Conservation (phyloP, 139 green algal species). For the Haematococcus sp. region DNA sequence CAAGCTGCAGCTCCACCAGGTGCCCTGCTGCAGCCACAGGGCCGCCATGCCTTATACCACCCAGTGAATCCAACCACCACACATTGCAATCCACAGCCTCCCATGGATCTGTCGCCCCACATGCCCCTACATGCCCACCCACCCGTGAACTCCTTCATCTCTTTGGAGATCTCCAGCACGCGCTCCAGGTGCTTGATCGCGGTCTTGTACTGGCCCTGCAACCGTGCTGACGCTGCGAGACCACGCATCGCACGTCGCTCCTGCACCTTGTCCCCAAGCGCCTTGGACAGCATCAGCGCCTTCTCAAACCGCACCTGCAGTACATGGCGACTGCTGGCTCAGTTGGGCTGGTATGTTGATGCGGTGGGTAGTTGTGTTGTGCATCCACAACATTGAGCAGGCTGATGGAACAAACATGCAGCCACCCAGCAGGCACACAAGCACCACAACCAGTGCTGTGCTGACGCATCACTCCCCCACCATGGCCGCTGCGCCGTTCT, state of each 20-base stretch:
- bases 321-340: too few species aligned
- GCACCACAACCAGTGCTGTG: too few species aligned
- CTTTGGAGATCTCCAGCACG: slow-evolving; percentile 79
- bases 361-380: too few species aligned
- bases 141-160: slow-evolving; percentile 74
- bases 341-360: too few species aligned
- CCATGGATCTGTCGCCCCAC: too few species aligned
- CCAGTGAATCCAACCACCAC: background rate
- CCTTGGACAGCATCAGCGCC: slow-evolving; percentile 87
- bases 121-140: background rate
- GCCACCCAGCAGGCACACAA: too few species aligned
- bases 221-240: slow-evolving; percentile 71
- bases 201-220: slow-evolving; percentile 64
- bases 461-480: slow-evolving; percentile 20
- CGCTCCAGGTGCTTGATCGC: slow-evolving; percentile 85
- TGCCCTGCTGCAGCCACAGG: background rate
- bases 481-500: slow-evolving; percentile 75
- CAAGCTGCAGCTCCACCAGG: background rate
- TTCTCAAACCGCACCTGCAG: slow-evolving; percentile 87
- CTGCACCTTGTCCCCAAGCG: slow-evolving; percentile 68
- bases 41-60: background rate
- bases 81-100: background rate
- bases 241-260: slow-evolving; percentile 84
- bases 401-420: too few species aligned
- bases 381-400: too few species aligned